Base-by-base conservation (phyloP, 176 grass and related monocot genomes). In the Themeda triandra region DNA sequence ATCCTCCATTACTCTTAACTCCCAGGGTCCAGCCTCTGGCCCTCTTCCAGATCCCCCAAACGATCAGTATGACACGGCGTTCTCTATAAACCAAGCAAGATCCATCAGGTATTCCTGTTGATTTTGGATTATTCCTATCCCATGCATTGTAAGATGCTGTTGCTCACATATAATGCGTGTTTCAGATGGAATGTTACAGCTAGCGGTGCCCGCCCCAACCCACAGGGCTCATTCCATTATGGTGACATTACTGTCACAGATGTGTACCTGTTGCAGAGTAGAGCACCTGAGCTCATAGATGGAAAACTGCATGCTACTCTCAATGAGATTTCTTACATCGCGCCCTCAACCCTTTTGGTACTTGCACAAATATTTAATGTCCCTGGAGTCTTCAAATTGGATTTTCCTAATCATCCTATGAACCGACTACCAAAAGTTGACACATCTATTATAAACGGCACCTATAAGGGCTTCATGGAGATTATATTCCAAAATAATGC, bases 401-500 rank as follows among this genome's bases (percentile, higher is more conserved):
- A 95, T 89, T 98, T 98, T 31, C 96, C 93, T 35, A 90, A 98
- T 68, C 89, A 81, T 53, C 77, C 81, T 1, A 94, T 95, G 93
- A 93, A 95, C 24, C 92, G 96, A 76, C 69, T 92, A 33, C 80
- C 93, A 24, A 98, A 94, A 84, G 74, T 98, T 12, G 93, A 95
- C 71, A 98, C 93, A 6, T 95, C 96, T 27, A 83, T 95, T 28
- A 92, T 95, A 87, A 93, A 98, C 85, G 92, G 96, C 73, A 98
- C 89, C n/a, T 98, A 95, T 28, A 95, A 95, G 71, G 96, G 82
- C 23, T 98, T 98, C 67, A 98, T 92, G 82, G 93, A 98, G 87
- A 98, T 98, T 46, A 92, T 98, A 73, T 98, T 95, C 64, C 96
- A 98, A 77, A 98, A 95, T 77, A 98, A 98, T n/a, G 93, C 78